Evolutionary conservation across 2,329 filamentous ascomycete species (phyloP).

Genomic region (Falciphora oryzae): DNA sequence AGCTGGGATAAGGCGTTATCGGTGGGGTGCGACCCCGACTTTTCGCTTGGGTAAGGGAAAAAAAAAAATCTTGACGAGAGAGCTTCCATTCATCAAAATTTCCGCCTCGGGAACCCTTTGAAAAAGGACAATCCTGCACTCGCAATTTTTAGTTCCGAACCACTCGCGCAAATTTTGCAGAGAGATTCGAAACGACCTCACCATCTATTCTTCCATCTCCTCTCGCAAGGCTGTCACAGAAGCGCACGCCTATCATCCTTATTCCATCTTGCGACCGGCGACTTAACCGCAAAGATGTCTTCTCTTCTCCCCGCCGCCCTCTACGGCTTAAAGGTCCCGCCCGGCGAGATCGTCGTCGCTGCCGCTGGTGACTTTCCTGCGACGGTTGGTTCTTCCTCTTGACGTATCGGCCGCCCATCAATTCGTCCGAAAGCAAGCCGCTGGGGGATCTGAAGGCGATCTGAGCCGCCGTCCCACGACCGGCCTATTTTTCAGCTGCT

Average conservation of each 20-base stretch:
- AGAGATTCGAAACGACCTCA: background rate
- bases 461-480: background rate
- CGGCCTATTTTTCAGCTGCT: background rate
- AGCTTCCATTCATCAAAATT: background rate
- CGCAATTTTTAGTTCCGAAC: slow-evolving; percentile 1
- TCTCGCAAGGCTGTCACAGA: background rate
- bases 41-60: slow-evolving; percentile 2
- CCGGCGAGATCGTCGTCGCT: slow-evolving; percentile 76
- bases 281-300: slow-evolving; percentile 40
- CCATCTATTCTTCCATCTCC: background rate
- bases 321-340: slow-evolving; percentile 87
- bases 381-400: slow-evolving; percentile 51
- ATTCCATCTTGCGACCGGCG: background rate
- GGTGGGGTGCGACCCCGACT: slow-evolving; percentile 6
- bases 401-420: background rate
- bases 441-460: no score
- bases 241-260: background rate
- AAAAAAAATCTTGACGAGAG: slow-evolving; percentile 6
- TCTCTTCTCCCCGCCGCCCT: slow-evolving; percentile 54
- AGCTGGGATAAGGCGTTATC: slow-evolving; percentile 7
- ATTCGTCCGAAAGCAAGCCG: background rate
- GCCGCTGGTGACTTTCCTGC: slow-evolving; percentile 74
- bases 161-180: background rate
- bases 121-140: slow-evolving; percentile 9
- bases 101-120: slow-evolving; percentile 3